These are phyloP conservation scores for Malus sylvestris DNA, from an alignment of 306 rosid species.

Conservation along the genomic window DNA sequence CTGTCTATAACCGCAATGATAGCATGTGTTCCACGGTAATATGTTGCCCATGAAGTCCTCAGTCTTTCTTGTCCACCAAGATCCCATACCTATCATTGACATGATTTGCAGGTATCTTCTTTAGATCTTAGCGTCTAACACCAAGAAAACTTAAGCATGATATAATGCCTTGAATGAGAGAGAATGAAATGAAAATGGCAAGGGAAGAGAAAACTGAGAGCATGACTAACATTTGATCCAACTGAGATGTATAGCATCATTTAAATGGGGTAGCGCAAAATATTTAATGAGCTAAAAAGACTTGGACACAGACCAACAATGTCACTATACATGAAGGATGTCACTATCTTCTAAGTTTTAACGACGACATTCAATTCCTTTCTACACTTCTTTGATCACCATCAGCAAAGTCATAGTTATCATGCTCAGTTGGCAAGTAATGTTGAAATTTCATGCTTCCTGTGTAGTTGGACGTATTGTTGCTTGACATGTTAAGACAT, in stretches of 20 bases:
- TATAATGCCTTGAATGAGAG: background rate
- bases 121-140: constrained; percentile 6
- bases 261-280: background rate
- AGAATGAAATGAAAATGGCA: background rate
- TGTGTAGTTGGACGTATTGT: background rate
- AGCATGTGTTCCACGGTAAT: constrained; percentile 91
- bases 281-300: background rate
- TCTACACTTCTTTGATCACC: background rate
- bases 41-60: constrained; percentile 97
- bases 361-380: background rate
- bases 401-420: background rate
- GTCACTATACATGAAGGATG: background rate
- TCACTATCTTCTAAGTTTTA: background rate
- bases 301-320: background rate
- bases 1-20: constrained; percentile 89
- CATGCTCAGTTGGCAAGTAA: background rate
- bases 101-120: background rate
- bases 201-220: background rate
- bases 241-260: background rate
- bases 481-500: background rate
- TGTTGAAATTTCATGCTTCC: background rate
- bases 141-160: background rate
- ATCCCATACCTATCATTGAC: constrained; percentile 86
- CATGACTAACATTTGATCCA: background rate
- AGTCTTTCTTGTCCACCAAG: constrained; percentile 97